A percentile compares a stretch with the other conserved stretches of the same genome.
Evolutionary conservation across 345 rosid genomes (phyloP).

Genomic region (Camelina hispida): DNA sequence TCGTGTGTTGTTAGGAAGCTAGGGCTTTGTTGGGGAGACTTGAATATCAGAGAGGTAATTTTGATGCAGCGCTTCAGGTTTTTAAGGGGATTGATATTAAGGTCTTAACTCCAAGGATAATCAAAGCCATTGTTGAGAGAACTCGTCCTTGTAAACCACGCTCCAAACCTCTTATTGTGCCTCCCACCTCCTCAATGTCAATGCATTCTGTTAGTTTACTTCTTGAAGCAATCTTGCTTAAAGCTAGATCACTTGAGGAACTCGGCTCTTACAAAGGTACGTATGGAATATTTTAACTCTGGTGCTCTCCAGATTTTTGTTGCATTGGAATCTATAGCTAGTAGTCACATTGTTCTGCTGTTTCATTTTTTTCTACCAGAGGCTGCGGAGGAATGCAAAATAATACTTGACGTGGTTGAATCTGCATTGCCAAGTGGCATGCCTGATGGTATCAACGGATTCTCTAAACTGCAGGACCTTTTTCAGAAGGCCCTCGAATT

Average conservation of each 20-base stretch:
- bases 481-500: slow-evolving; percentile 82
- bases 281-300: background rate
- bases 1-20: slow-evolving; percentile 69
- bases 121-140: slow-evolving; percentile 66
- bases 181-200: slow-evolving; percentile 64
- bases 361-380: slow-evolving; percentile 56
- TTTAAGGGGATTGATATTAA: slow-evolving; percentile 85
- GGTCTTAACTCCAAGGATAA: slow-evolving; percentile 71
- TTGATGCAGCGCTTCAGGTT: slow-evolving; percentile 95
- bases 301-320: background rate
- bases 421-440: slow-evolving; percentile 77
- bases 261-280: slow-evolving; percentile 72
- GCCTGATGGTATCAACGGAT: slow-evolving; percentile 59
- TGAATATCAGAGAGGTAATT: slow-evolving; percentile 90
- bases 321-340: background rate
- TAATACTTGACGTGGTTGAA: slow-evolving; percentile 73
- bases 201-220: slow-evolving; percentile 92
- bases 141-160: slow-evolving; percentile 61
- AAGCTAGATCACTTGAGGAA: slow-evolving; percentile 81
- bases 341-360: slow-evolving; percentile 21
- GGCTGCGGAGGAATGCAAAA: slow-evolving; percentile 91
- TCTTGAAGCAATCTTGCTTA: slow-evolving; percentile 87
- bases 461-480: slow-evolving; percentile 80
- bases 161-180: slow-evolving; percentile 54
- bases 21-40: slow-evolving; percentile 95